Base-by-base conservation (phyloP, 495 filamentous ascomycete genomes). In the Aspergillus leporis region DNA sequence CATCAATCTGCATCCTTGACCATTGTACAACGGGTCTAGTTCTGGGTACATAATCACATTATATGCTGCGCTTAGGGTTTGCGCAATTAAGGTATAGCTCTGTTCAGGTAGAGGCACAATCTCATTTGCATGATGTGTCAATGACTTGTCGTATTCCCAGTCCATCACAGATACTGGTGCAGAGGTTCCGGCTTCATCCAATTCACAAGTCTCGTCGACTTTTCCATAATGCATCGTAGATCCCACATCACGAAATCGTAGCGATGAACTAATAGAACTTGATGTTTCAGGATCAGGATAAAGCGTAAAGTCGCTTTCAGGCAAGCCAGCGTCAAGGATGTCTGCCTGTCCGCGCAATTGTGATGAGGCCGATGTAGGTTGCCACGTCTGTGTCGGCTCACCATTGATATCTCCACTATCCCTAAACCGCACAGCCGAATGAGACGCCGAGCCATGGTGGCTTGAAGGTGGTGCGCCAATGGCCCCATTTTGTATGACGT, bases 21-120 rank as follows among this genome's bases (percentile, higher is more conserved):
- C 7, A 3, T 21, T 25, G 22, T 41, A 13, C 18, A 53, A 23
- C 16, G 51, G 38, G 18, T 40, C 51, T 19, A 40, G 30, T 7
- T 60, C 43, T 18, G 58, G 47, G 52, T 61, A n/a, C 25, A 66
- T 25, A 22, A 66, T 66, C 19, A 54, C 43, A 22, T 59, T 1
- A 30, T 61, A 69, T 16, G 61, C 59, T 49, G 56, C 61, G 48
- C 69, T 62, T 5, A 67, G 46, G 2, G 60, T 51, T 9, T 58
- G 48, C 14, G 59, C 53, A 19, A 64, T 58, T 2, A 51, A 5
- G 6, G 60, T 58, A 6, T 65, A 56, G 49, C 55, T 32, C 10
- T 47, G 1, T 7, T 2, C 28, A n/a, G 16, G 19, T n/a, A 41
- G 10, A n/a, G 18, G 53, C 13, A 16, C 53, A 22, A 21, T 21